A percentile compares a stretch with the other conserved stretches of the same genome.
Conservation (phyloP, 352 stramenopile species). For the Pythium periplocum region DNA sequence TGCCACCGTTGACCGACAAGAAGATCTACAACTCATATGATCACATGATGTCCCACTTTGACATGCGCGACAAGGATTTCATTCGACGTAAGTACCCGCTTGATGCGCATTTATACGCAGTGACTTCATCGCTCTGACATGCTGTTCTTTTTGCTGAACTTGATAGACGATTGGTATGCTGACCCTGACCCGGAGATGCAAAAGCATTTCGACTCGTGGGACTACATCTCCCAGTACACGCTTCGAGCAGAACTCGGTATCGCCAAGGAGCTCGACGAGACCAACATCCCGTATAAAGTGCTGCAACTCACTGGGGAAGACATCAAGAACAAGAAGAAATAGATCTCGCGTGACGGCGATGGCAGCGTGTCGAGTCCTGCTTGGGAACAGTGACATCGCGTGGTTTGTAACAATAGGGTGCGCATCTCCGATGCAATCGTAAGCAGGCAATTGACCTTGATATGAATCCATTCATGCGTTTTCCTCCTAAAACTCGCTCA, state of each 20-base stretch:
- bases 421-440: neutral
- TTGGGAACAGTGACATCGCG: too few relatives aligned
- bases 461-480: too few relatives aligned
- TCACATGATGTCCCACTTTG: conserved; percentile 86
- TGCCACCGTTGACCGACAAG: conserved; percentile 66
- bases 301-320: conserved; percentile 76
- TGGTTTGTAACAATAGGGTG: neutral
- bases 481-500: too few relatives aligned
- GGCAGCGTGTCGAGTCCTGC: too few relatives aligned
- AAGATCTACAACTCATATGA: conserved; percentile 85
- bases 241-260: conserved; percentile 77
- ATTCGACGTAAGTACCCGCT: conserved; percentile 63
- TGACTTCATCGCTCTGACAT: neutral
- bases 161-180: conserved; percentile 72
- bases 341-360: neutral
- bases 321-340: conserved; percentile 32
- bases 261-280: conserved; percentile 76
- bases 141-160: neutral
- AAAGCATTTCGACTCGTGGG: conserved; percentile 85
- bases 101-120: neutral
- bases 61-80: conserved; percentile 81
- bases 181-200: conserved; percentile 68
- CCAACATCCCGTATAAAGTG: conserved; percentile 85
- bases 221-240: conserved; percentile 84
- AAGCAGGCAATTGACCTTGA: conserved; percentile 13